Percentiles rank a stretch among this genome's conserved stretches.
Conservation (phyloP, 2,329 filamentous ascomycete genomes). For the Capronia americana region DNA sequence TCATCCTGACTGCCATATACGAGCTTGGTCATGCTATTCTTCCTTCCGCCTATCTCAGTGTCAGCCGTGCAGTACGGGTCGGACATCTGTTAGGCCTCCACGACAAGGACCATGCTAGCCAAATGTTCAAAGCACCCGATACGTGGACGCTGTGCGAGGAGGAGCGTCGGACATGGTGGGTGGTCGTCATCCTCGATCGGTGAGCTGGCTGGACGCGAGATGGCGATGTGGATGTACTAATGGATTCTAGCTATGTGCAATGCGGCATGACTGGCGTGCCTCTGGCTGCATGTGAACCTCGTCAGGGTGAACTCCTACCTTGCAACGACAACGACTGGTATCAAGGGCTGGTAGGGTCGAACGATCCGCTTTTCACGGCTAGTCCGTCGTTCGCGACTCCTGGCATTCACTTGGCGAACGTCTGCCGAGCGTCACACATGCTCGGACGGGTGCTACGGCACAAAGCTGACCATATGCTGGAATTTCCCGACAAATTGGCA, state of each 20-base stretch:
- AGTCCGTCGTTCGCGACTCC: conserved; percentile 35
- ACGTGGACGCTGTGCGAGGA: conserved; percentile 46
- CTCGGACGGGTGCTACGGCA: conserved; percentile 44
- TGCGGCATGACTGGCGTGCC: conserved; percentile 39
- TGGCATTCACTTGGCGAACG: conserved; percentile 42
- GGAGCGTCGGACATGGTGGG: conserved; percentile 46
- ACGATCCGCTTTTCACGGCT: conserved; percentile 40
- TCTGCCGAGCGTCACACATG: conserved; percentile 45
- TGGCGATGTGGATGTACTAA: neutral
- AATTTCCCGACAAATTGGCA: conserved; percentile 1
- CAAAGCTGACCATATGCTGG: neutral
- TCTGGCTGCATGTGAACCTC: conserved; percentile 41
- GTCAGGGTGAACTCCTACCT: conserved; percentile 42
- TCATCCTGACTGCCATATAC: conserved; percentile 43
- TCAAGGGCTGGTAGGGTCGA: conserved; percentile 41
- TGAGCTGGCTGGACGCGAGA: conserved; percentile 24
- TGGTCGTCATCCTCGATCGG: conserved; percentile 45
- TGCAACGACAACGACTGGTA: conserved; percentile 42
- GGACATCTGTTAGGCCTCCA: conserved; percentile 41
- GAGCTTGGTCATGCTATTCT: conserved; percentile 48
- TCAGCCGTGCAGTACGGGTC: conserved; percentile 41
- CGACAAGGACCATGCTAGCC: conserved; percentile 40
- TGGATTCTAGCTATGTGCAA: conserved; percentile 34
- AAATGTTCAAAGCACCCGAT: conserved; percentile 41
- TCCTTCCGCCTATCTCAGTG: conserved; percentile 44